Base-by-base conservation (phyloP, 331 rosid genomes). In the Arachis monticola region DNA sequence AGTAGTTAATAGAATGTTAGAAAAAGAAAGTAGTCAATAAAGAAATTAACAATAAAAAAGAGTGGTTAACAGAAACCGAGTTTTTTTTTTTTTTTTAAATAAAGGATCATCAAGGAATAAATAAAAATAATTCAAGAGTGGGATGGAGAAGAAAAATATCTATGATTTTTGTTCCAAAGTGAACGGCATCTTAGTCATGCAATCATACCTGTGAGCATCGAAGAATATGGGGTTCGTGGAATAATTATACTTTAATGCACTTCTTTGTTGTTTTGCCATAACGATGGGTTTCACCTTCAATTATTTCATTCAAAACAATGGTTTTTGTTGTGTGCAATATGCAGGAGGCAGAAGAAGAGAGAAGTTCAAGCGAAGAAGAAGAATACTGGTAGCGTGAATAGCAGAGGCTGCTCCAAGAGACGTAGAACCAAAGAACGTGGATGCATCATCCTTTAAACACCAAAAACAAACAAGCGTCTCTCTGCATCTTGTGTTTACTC, bases 401-500 rank as follows among this genome's bases (percentile, higher is more conserved):
- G 12, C 22, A 58, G 12, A 10, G 30, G 58, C 60, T 58, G 45
- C 4, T 4, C 6, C 80, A 67, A 6, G 61, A 58, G 46, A 50
- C 81, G 81, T 32, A 51, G 67, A 6, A 62, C 63, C 64, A 62
- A 56, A 53, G 17, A 53, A 13, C 61, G 55, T 10, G n/a, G 9
- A 38, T 75, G 72, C 35, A 41, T 8, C 65, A 75, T 75, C 57
- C 79, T 64, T 47, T 75, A 65, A 48, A 48, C 10, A 2, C 32
- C 5, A 44, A 44, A 5, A 41, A 41, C 3, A 1, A 40, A 3
- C 1, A 40, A 40, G 5, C 5, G 3, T 3, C 5, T 40, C 44
- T 0, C 44, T 40, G 48, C 40, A 1, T 38, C 17, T 51, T 0
- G 5, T 11, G 57, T 4, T 5, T 51, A 14, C 3, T 8, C 0